Base-by-base conservation (phyloP, 768 basidiomycete species). In the Lactarius indigo region DNA sequence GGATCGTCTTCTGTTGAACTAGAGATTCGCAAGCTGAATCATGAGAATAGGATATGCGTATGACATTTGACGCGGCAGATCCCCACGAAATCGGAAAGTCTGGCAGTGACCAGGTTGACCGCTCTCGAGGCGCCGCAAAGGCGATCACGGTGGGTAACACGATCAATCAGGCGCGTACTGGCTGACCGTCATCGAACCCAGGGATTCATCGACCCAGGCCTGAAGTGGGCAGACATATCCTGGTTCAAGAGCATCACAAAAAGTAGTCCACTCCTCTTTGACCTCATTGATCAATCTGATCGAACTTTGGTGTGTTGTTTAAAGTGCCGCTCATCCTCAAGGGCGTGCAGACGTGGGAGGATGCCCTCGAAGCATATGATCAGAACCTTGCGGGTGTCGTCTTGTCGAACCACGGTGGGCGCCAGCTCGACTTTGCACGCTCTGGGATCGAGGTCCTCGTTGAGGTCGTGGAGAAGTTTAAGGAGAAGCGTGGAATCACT, bases 191-290 rank as follows among this genome's bases (percentile, higher is more conserved):
- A 35, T 26, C 26, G 33, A 57, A 33, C 10, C 4, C 64, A 95
- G 86, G 91, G 92, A 1, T 99, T 99, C 78, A 98, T 98, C 70
- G 97, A 99, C 74, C 94, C 96, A 0, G 84, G 88, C 2, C 78
- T 98, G 65, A 84, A 84, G 65, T 98, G 96, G 96, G 81, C 83
- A 41, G 94, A 96, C 73, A 79, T 96, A 44, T 78, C 83, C 0
- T 96, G 81, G 79, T 81, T 85, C 75, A 79, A 81, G 71, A 79
- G 78, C 57, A 87, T 88, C 64, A 88, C 87, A 4, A 84, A 82
- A 71, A 85, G 81, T 80, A 65, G 20, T 74, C 68, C 18, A 15
- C 54, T 35, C 30, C 28, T 26, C 35, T 12, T 15, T 39, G 35
- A 20, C 57, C 28, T 52, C 18, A 42, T 8, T 9, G 3, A 26